phyloP scores from a whole-genome alignment of 768 basidiomycete genomes.

The Boletus pseudopeckii region DNA sequence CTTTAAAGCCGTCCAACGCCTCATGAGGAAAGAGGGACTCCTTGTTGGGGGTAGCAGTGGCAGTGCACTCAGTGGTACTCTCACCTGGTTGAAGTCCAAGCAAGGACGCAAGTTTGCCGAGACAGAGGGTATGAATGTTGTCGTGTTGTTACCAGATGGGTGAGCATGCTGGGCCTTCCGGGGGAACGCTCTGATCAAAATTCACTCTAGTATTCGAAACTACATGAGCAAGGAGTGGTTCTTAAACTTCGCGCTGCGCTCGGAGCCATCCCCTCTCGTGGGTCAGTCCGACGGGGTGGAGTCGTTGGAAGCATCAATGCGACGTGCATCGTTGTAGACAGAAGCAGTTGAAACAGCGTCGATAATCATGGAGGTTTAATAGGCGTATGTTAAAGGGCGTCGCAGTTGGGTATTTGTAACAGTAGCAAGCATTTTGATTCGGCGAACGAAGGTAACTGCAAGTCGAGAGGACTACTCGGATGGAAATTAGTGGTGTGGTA shows the following conservation, averaged over 20 bases:
- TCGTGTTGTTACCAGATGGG: conserved; percentile 89
- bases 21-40: conserved; percentile 85
- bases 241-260: conserved; percentile 58
- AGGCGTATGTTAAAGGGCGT: neutral
- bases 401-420: neutral
- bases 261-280: conserved; percentile 48
- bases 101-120: conserved; percentile 62
- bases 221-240: conserved; percentile 97
- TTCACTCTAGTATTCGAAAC: conserved; percentile 67
- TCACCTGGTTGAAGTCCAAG: conserved; percentile 72
- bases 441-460: neutral
- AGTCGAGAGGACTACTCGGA: neutral
- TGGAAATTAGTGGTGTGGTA: neutral
- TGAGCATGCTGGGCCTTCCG: conserved; percentile 33
- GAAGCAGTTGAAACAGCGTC: neutral
- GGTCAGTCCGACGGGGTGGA: neutral
- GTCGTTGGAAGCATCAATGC: conserved; percentile 2
- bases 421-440: neutral
- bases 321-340: conserved; percentile 5
- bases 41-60: conserved; percentile 94
- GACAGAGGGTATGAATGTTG: conserved; percentile 78
- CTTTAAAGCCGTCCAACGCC: conserved; percentile 64
- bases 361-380: neutral
- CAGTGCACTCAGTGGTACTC: conserved; percentile 72
- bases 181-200: neutral